Evolutionary conservation across 2,329 filamentous ascomycete species (phyloP).

Genomic region (Lasiodiplodia sp.): DNA sequence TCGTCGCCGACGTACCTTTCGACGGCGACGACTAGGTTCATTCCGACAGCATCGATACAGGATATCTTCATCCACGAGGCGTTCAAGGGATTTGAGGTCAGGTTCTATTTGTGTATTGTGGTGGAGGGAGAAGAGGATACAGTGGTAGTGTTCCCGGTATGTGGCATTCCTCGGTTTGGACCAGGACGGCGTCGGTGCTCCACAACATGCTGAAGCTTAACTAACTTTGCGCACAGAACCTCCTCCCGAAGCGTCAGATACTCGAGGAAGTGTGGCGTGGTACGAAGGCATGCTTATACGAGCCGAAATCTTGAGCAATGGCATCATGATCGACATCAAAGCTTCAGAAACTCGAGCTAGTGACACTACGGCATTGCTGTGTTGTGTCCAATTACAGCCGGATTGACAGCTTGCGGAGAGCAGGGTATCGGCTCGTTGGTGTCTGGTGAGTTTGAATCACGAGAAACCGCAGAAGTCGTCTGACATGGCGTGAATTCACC

Average conservation of each 20-base stretch:
- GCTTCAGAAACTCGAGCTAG: neutral
- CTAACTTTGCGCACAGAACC: slow-evolving; percentile 50
- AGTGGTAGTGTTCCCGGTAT: slow-evolving; percentile 90
- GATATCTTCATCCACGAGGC: slow-evolving; percentile 96
- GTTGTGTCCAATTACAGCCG: too few relatives aligned
- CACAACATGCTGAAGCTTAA: neutral
- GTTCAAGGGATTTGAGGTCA: slow-evolving; percentile 88
- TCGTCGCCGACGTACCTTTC: slow-evolving; percentile 73
- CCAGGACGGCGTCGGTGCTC: too few relatives aligned
- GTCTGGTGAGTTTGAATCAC: too few relatives aligned
- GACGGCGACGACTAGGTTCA: slow-evolving; percentile 72
- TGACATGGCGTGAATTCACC: too few relatives aligned
- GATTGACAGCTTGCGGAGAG: too few relatives aligned
- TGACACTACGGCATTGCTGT: neutral
- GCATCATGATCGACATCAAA: neutral
- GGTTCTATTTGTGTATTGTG: slow-evolving; percentile 87
- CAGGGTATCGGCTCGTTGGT: too few relatives aligned
- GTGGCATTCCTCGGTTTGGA: slow-evolving; percentile 35
- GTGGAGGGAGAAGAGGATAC: slow-evolving; percentile 88
- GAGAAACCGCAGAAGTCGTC: too few relatives aligned
- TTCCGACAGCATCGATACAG: slow-evolving; percentile 89
- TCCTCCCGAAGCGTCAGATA: slow-evolving; percentile 76
- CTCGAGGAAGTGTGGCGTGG: slow-evolving; percentile 93
- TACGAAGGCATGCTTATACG: slow-evolving; percentile 81
- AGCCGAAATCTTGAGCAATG: slow-evolving; percentile 47